These are phyloP conservation scores for Verticillium dahliae DNA, from an alignment of 2,329 filamentous ascomycete genomes.

Conservation along the genomic window DNA sequence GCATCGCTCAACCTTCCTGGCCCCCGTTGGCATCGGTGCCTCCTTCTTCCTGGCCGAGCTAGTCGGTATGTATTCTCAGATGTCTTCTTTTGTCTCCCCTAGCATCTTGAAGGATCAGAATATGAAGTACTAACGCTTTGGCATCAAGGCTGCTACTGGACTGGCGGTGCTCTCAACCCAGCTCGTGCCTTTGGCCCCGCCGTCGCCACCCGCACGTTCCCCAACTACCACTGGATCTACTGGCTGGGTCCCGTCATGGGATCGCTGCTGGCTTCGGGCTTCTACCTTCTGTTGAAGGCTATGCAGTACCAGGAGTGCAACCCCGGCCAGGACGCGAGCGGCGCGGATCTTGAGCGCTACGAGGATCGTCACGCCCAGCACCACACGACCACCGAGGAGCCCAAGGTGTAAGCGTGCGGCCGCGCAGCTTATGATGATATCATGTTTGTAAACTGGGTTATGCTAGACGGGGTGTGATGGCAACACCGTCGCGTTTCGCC, in stretches of 20 bases:
- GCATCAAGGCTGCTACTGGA: conserved; percentile 33
- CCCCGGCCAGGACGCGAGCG: conserved; percentile 37
- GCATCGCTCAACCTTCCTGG: conserved; percentile 64
- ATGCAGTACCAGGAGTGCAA: conserved; percentile 46
- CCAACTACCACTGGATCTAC: conserved; percentile 46
- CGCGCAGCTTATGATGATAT: too few relatives aligned
- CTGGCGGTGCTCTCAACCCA: conserved; percentile 43
- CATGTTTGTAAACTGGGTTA: too few relatives aligned
- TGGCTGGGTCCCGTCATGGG: conserved; percentile 48
- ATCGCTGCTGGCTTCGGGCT: conserved; percentile 36
- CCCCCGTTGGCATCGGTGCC: conserved; percentile 66
- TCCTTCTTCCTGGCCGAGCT: conserved; percentile 57
- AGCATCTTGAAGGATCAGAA: too few relatives aligned
- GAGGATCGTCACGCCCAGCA: not conserved
- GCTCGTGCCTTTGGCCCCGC: conserved; percentile 44
- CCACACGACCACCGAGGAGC: not conserved
- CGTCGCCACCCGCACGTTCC: conserved; percentile 31
- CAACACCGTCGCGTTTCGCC: too few relatives aligned
- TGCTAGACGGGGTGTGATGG: too few relatives aligned
- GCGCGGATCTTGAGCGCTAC: not conserved
- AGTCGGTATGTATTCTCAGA: conserved; percentile 17
- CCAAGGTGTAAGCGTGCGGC: not conserved
- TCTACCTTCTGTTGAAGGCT: conserved; percentile 44
- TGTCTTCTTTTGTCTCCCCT: too few relatives aligned
- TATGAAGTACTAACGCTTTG: not conserved